Percentiles rank a stretch among this genome's conserved stretches.
These are phyloP conservation scores for Aspergillus cavernicola DNA, from an alignment of 495 filamentous ascomycete species.

Conservation along the genomic window DNA sequence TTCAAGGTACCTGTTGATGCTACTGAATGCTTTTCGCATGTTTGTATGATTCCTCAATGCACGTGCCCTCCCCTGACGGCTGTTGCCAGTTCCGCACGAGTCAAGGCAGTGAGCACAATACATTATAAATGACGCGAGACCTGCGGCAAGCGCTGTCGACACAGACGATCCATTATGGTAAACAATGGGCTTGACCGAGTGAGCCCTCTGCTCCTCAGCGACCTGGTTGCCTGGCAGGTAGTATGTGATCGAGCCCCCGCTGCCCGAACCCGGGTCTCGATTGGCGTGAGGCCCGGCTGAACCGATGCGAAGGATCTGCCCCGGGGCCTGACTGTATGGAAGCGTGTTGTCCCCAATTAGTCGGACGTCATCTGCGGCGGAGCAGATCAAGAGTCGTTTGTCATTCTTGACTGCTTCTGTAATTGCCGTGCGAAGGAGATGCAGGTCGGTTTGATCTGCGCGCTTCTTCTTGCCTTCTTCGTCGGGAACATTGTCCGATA, in stretches of 20 bases:
- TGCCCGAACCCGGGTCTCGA: background rate
- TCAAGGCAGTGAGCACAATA: background rate
- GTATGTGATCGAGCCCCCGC: background rate
- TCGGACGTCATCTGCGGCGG: background rate
- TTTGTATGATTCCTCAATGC: background rate
- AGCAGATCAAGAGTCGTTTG: background rate
- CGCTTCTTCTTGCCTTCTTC: background rate
- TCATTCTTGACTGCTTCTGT: background rate
- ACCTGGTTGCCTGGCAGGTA: slow-evolving; percentile 4
- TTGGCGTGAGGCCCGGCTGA: background rate
- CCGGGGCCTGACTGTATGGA: background rate
- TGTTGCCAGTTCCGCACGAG: background rate
- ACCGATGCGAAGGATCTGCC: background rate
- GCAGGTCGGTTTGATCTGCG: background rate
- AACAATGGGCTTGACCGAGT: background rate
- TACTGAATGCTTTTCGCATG: background rate
- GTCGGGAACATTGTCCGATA: background rate
- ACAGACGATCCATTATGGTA: background rate
- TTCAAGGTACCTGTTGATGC: background rate
- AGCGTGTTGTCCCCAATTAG: background rate
- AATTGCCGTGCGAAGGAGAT: background rate
- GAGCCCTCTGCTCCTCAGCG: background rate
- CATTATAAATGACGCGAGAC: slow-evolving; percentile 1
- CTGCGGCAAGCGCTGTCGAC: slow-evolving; percentile 1
- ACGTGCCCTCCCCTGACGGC: background rate